phyloP scores from a whole-genome alignment of 2,329 filamentous ascomycete genomes.

The Arachnomyces sp. region DNA sequence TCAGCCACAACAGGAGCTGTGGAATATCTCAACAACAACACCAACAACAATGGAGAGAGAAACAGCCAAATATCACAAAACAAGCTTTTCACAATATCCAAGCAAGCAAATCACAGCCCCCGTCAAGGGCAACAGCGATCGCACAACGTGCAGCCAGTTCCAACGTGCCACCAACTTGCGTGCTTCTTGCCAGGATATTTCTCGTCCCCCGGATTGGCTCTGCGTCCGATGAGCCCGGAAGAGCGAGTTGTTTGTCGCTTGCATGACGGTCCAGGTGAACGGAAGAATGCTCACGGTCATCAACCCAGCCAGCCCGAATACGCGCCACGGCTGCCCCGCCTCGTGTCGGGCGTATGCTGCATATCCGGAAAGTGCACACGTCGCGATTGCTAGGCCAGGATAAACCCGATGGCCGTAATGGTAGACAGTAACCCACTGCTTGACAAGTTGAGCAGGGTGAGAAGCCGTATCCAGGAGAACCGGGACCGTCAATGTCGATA shows the following conservation, averaged over 20 bases:
- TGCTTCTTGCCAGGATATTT: slow-evolving; percentile 6
- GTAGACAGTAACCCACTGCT: slow-evolving; percentile 27
- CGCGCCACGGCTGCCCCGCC: slow-evolving; percentile 8
- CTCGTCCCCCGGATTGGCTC: slow-evolving; percentile 1
- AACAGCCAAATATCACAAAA: no score
- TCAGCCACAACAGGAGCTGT: no score
- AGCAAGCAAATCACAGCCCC: slow-evolving; percentile 3
- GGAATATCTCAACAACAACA: no score
- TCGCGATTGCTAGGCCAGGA: slow-evolving; percentile 22
- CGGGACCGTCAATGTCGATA: slow-evolving; percentile 23
- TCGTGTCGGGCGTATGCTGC: slow-evolving; percentile 4
- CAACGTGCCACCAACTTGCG: slow-evolving; percentile 19
- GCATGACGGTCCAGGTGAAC: slow-evolving; percentile 31
- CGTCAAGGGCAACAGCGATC: slow-evolving; percentile 4
- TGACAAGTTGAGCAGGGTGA: slow-evolving; percentile 18
- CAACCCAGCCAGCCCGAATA: slow-evolving; percentile 15
- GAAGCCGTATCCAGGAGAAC: slow-evolving; percentile 24
- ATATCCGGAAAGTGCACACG: slow-evolving; percentile 19
- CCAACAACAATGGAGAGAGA: no score
- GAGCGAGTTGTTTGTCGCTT: slow-evolving; percentile 25
- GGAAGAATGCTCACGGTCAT: slow-evolving; percentile 27
- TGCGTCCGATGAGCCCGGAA: slow-evolving; percentile 15
- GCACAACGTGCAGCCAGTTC: slow-evolving; percentile 17
- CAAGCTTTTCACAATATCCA: neutral
- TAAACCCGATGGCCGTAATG: slow-evolving; percentile 24